These are phyloP conservation scores for Jimgerdemannia flammicorona DNA, from an alignment of 192 early-diverging fungal species.

Conservation along the genomic window DNA sequence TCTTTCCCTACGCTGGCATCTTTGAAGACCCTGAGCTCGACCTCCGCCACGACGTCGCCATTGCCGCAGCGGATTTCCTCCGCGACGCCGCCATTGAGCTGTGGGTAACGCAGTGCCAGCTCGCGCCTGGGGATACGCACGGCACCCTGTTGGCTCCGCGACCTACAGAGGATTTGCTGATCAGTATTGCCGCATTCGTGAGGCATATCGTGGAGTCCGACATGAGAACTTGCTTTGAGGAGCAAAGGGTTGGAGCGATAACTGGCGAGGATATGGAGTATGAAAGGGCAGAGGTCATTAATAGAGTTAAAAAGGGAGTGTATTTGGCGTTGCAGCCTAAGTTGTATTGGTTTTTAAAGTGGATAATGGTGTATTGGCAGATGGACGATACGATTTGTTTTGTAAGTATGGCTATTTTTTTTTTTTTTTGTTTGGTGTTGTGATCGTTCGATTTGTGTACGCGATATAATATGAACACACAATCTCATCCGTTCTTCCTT, in stretches of 20 bases:
- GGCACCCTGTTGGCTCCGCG: not conserved
- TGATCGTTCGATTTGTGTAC: too few species aligned
- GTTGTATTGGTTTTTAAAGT: conserved; percentile 5
- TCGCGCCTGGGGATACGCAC: not conserved
- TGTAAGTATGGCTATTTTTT: not conserved
- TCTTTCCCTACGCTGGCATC: not conserved
- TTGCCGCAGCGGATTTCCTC: not conserved
- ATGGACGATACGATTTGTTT: not conserved
- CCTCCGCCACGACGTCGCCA: not conserved
- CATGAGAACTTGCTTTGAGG: not conserved
- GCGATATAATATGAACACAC: too few species aligned
- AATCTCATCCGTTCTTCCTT: too few species aligned
- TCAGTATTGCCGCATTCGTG: not conserved
- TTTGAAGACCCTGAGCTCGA: not conserved
- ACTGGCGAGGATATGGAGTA: not conserved
- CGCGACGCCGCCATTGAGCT: not conserved
- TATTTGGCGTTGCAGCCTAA: not conserved
- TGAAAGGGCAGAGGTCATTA: not conserved
- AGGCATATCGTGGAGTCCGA: not conserved
- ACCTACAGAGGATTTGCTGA: not conserved
- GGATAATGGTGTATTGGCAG: not conserved
- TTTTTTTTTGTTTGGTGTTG: too few species aligned
- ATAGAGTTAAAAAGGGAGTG: not conserved
- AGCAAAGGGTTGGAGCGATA: not conserved
- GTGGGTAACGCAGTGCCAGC: not conserved